These are phyloP conservation scores for Ceratobasidium sp. DNA, from an alignment of 1,284 basidiomycete species.

Conservation along the genomic window DNA sequence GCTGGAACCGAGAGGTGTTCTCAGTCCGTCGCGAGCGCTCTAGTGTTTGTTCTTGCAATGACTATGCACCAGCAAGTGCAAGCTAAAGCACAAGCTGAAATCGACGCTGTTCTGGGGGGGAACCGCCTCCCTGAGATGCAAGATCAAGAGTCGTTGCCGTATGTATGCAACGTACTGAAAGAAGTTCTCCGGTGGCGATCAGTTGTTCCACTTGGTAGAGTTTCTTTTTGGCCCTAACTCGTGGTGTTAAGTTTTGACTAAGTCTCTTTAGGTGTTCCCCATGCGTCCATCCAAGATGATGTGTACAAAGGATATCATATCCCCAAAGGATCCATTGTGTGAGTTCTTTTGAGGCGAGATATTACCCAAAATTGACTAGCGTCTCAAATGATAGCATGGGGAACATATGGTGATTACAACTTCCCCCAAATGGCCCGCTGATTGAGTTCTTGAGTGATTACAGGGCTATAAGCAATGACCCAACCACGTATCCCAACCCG, in stretches of 20 bases:
- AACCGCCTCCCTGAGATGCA: constrained; percentile 41
- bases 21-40: not conserved
- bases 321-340: constrained; percentile 48
- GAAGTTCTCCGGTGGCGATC: constrained; percentile 38
- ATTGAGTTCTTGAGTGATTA: not conserved
- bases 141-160: constrained; percentile 28
- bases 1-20: not conserved
- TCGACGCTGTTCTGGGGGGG: constrained; percentile 37
- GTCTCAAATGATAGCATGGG: too few species aligned
- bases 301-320: constrained; percentile 49
- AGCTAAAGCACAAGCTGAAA: constrained; percentile 30
- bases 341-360: too few species aligned
- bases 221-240: not conserved
- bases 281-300: constrained; percentile 46
- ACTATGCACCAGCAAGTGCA: constrained; percentile 42
- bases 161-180: constrained; percentile 25
- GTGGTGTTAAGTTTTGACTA: not conserved
- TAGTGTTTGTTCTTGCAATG: constrained; percentile 41
- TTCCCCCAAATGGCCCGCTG: not conserved
- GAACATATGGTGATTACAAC: constrained; percentile 27
- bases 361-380: too few species aligned
- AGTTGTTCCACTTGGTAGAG: constrained; percentile 38
- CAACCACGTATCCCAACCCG: not conserved
- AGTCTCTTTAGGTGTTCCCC: constrained; percentile 31
- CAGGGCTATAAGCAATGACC: constrained; percentile 27